These are phyloP conservation scores for Golubevia sp. DNA, from an alignment of 1,284 basidiomycete genomes.

Conservation along the genomic window DNA sequence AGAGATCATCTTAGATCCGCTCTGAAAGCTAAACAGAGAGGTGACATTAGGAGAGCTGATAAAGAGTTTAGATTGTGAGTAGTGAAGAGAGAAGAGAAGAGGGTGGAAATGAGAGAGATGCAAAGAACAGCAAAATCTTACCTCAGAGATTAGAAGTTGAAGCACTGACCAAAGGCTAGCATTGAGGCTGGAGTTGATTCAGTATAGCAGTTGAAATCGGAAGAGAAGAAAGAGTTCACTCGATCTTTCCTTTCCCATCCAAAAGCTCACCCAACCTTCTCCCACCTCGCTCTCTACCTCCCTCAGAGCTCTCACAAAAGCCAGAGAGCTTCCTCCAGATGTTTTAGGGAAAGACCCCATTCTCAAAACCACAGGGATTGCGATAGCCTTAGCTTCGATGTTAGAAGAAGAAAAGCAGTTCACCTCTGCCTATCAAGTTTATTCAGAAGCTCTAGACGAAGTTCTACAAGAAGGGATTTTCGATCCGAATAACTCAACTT, in stretches of 20 bases:
- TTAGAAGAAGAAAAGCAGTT: conserved; percentile 43
- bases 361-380: conserved; percentile 58
- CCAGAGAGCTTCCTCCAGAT: neutral
- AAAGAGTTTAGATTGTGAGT: conserved; percentile 10
- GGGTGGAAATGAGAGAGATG: too few relatives aligned
- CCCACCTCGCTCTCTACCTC: neutral
- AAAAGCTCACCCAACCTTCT: neutral
- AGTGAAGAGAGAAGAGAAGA: neutral
- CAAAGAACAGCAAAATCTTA: too few relatives aligned
- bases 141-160: too few relatives aligned
- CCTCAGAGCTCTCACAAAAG: conserved; percentile 7
- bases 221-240: neutral
- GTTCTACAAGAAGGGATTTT: conserved; percentile 20
- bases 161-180: too few relatives aligned
- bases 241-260: neutral
- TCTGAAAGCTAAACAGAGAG: conserved; percentile 45
- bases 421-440: conserved; percentile 25
- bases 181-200: too few relatives aligned
- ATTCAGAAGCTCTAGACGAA: conserved; percentile 47
- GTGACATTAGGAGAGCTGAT: conserved; percentile 45
- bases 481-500: neutral
- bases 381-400: conserved; percentile 49
- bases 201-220: too few relatives aligned
- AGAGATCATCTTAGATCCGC: conserved; percentile 54
- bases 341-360: conserved; percentile 10